phyloP scores from a whole-genome alignment of 2,329 filamentous ascomycete species.

The Aspergillus brunneoviolaceus region DNA sequence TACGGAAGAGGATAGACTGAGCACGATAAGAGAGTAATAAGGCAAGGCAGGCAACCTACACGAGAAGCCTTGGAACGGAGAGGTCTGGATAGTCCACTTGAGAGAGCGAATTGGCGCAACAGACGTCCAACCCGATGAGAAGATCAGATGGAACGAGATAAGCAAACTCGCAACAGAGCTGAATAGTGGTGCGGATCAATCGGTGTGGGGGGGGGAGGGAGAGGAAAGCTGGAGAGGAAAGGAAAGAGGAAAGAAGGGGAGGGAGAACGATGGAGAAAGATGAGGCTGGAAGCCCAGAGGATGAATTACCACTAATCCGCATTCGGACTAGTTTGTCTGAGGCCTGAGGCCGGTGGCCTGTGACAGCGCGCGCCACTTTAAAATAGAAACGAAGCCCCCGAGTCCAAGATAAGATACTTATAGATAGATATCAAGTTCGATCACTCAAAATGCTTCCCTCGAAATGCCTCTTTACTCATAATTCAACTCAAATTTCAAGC shows the following conservation, averaged over 20 bases:
- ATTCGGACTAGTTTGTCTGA: slow-evolving; percentile 3
- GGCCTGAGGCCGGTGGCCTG: too few relatives aligned
- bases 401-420: too few relatives aligned
- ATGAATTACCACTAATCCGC: slow-evolving; percentile 8
- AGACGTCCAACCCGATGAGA: slow-evolving; percentile 17
- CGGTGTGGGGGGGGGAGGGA: slow-evolving; percentile 4
- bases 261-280: slow-evolving; percentile 2
- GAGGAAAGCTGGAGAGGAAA: slow-evolving; percentile 3
- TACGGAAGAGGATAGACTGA: slow-evolving; percentile 8
- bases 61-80: slow-evolving; percentile 38
- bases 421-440: too few relatives aligned
- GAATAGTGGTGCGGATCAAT: slow-evolving; percentile 3
- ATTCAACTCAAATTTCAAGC: neutral
- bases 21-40: slow-evolving; percentile 21
- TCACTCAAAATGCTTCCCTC: neutral
- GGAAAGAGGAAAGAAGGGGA: slow-evolving; percentile 1
- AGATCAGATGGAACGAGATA: slow-evolving; percentile 14
- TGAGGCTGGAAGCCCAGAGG: slow-evolving; percentile 12
- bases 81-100: slow-evolving; percentile 18
- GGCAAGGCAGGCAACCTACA: slow-evolving; percentile 44
- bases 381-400: neutral
- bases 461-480: neutral
- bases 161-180: slow-evolving; percentile 10
- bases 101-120: slow-evolving; percentile 15
- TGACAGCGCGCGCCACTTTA: neutral